These are phyloP conservation scores for Prunus yedoensis DNA, from an alignment of 331 rosid genomes.

Conservation along the genomic window DNA sequence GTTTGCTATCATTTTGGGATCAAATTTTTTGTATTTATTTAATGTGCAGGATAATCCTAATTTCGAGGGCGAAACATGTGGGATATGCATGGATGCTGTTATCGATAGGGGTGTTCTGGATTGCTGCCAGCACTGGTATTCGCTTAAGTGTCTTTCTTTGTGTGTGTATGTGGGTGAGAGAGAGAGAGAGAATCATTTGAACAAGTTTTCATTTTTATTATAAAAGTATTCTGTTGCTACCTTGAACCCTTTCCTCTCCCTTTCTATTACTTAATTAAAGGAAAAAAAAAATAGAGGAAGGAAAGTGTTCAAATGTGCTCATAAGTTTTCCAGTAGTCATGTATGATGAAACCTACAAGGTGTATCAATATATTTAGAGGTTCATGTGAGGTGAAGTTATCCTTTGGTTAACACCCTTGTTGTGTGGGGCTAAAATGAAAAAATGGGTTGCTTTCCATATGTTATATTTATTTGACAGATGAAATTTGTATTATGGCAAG, in stretches of 20 bases:
- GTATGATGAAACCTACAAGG: background rate
- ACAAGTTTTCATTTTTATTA: too few relatives aligned
- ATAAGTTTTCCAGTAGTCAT: too few relatives aligned
- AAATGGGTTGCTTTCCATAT: background rate
- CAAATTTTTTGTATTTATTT: background rate
- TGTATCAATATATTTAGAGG: background rate
- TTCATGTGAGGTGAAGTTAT: background rate
- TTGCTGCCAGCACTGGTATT: conserved; percentile 97
- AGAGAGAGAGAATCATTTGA: too few relatives aligned
- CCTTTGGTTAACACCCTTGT: background rate
- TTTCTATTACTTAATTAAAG: too few relatives aligned
- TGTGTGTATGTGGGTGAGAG: too few relatives aligned
- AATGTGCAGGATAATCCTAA: conserved; percentile 54
- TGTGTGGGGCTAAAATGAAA: background rate
- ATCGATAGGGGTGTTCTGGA: conserved; percentile 92
- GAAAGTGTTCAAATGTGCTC: too few relatives aligned
- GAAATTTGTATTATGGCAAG: background rate
- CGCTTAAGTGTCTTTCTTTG: conserved; percentile 3
- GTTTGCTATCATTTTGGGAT: background rate
- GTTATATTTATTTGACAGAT: background rate
- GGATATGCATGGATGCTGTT: conserved; percentile 90
- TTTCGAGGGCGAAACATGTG: conserved; percentile 75
- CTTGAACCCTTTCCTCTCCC: too few relatives aligned
- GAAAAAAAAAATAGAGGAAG: too few relatives aligned
- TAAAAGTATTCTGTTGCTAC: background rate